Conservation (phyloP, 1,139 yeast genomes). For the Debaryomyces singareniensis region DNA sequence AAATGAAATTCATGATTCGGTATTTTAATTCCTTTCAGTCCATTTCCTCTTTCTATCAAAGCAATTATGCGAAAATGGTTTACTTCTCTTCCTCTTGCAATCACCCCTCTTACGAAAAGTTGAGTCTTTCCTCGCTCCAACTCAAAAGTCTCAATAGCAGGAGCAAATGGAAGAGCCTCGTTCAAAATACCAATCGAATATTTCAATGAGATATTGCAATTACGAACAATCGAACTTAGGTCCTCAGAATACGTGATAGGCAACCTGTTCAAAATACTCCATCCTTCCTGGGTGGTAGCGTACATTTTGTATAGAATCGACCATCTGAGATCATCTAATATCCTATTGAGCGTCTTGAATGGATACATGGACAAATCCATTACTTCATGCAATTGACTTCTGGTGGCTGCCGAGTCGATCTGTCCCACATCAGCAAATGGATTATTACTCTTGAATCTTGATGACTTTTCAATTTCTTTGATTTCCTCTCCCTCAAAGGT, state of each 20-base stretch:
- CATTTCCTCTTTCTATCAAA: slow-evolving; percentile 16
- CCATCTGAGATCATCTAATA: slow-evolving; percentile 58
- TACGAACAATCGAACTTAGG: slow-evolving; percentile 15
- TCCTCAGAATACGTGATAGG: slow-evolving; percentile 31
- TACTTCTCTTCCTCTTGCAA: slow-evolving; percentile 16
- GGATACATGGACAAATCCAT: slow-evolving; percentile 17
- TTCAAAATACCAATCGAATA: slow-evolving; percentile 25
- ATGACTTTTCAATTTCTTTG: neutral
- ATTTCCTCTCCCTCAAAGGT: too few relatives aligned
- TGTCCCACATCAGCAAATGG: slow-evolving; percentile 15
- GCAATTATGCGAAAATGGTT: slow-evolving; percentile 28
- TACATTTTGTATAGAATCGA: slow-evolving; percentile 20
- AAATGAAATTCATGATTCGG: slow-evolving; percentile 36
- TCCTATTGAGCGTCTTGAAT: slow-evolving; percentile 60
- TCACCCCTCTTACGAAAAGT: slow-evolving; percentile 28
- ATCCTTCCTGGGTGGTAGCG: slow-evolving; percentile 6
- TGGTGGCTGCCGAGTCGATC: neutral
- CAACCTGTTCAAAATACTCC: slow-evolving; percentile 21
- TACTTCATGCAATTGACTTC: neutral
- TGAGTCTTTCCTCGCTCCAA: slow-evolving; percentile 17
- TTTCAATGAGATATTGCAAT: slow-evolving; percentile 7
- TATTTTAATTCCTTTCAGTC: too few relatives aligned
- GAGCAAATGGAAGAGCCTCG: slow-evolving; percentile 25
- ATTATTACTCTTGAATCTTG: slow-evolving; percentile 10
- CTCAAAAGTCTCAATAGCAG: slow-evolving; percentile 19